Percentiles rank a stretch among this genome's conserved stretches.
phyloP scores from a whole-genome alignment of 306 rosid genomes.

The Gillenia trifoliata region DNA sequence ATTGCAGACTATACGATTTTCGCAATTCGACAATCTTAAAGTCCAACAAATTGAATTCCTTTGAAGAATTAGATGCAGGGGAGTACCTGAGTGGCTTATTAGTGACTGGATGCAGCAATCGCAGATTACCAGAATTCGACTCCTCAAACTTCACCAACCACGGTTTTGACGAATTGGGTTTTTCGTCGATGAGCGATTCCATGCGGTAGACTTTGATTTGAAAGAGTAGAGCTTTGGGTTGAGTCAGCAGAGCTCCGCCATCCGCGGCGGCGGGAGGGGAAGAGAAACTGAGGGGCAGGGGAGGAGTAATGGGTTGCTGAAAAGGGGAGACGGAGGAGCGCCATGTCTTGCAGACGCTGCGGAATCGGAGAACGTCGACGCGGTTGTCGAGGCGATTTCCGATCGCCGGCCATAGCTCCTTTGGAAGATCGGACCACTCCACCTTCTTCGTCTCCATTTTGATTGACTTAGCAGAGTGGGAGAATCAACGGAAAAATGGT shows the following conservation, averaged over 20 bases:
- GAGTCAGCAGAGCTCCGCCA: neutral
- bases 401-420: constrained; percentile 43
- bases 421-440: constrained; percentile 48
- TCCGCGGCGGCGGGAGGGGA: neutral
- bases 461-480: neutral
- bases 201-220: constrained; percentile 32
- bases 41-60: constrained; percentile 23
- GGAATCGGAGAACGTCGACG: constrained; percentile 47
- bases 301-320: constrained; percentile 27
- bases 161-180: neutral
- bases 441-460: neutral
- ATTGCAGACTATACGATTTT: constrained; percentile 30
- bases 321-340: constrained; percentile 37
- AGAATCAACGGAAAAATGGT: neutral
- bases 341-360: constrained; percentile 41
- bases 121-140: constrained; percentile 11
- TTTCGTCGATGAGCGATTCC: constrained; percentile 5
- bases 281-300: constrained; percentile 25
- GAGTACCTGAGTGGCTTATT: constrained; percentile 15
- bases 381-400: constrained; percentile 32
- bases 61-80: neutral
- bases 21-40: constrained; percentile 26
- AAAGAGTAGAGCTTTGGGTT: neutral
- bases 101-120: constrained; percentile 34
- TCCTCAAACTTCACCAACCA: constrained; percentile 31